Percentiles rank a stretch among this genome's conserved stretches.
Conservation (phyloP, 1,284 basidiomycete genomes). For the Cryptococcus maquisensis region DNA sequence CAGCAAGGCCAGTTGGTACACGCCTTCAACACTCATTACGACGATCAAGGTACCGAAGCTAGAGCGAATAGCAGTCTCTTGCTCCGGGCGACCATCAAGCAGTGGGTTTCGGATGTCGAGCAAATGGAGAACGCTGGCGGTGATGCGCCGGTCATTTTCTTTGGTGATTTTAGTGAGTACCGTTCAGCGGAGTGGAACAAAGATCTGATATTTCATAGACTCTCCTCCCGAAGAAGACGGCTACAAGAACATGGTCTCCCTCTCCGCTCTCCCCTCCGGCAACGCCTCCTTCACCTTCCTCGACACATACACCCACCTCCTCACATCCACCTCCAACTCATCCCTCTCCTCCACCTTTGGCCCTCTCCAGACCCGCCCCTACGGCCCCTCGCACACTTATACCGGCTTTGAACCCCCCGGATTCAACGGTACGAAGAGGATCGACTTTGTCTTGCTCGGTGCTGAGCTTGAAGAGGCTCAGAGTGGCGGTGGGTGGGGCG, state of each 20-base stretch:
- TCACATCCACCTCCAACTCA: neutral
- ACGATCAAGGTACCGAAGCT: constrained; percentile 34
- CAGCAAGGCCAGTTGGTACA: constrained; percentile 25
- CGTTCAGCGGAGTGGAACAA: no score
- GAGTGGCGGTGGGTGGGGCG: neutral
- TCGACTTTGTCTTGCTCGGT: constrained; percentile 44
- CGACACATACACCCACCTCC: constrained; percentile 32
- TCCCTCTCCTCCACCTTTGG: neutral
- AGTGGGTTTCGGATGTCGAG: constrained; percentile 30
- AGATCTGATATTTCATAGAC: constrained; percentile 19
- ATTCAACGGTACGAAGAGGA: constrained; percentile 19
- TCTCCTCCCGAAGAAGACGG: constrained; percentile 42
- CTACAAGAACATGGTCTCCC: constrained; percentile 41
- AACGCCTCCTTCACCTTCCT: constrained; percentile 30
- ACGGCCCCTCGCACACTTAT: constrained; percentile 35
- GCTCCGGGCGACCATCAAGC: constrained; percentile 30
- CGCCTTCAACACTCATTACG: constrained; percentile 47
- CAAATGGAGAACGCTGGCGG: constrained; percentile 1
- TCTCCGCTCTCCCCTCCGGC: constrained; percentile 16
- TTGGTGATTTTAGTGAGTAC: constrained; percentile 46
- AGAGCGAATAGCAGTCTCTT: constrained; percentile 38
- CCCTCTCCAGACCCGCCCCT: constrained; percentile 25
- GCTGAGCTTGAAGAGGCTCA: neutral
- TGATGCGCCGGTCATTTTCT: constrained; percentile 19
- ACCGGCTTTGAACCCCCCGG: constrained; percentile 37